Percentiles rank a stretch among this genome's conserved stretches.
Conservation (phyloP, 768 basidiomycete species). For the Kondoa subrosea region DNA sequence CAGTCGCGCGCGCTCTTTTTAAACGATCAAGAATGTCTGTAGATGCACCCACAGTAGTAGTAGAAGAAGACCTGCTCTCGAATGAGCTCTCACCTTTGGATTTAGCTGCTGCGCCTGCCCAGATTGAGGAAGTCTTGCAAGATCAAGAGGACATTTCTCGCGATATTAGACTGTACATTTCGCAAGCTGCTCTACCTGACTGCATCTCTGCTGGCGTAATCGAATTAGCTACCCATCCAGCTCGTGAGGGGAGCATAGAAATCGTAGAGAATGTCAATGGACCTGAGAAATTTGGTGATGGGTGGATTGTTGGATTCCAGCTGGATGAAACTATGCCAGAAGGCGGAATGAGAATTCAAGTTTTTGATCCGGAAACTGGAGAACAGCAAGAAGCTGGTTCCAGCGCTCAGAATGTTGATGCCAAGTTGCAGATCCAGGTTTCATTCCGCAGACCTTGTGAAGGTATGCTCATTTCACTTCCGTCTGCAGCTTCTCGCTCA, state of each 20-base stretch:
- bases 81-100: neutral
- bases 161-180: neutral
- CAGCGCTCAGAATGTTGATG: neutral
- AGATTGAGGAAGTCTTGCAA: neutral
- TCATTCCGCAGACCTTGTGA: conserved; percentile 20
- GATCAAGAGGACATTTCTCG: neutral
- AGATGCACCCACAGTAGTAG: too few species aligned
- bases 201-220: conserved; percentile 12
- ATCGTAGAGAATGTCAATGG: conserved; percentile 11
- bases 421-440: conserved; percentile 12
- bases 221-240: conserved; percentile 12
- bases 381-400: conserved; percentile 14
- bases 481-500: neutral
- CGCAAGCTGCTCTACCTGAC: neutral
- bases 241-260: conserved; percentile 11
- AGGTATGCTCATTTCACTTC: too few species aligned
- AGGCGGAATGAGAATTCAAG: conserved; percentile 12
- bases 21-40: too few species aligned
- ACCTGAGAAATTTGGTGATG: neutral
- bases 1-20: too few species aligned
- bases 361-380: neutral
- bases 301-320: conserved; percentile 21
- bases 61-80: neutral
- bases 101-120: neutral
- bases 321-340: neutral